These are phyloP conservation scores for Spergularia azorica DNA, from an alignment of 179 eudicot genomes.

Conservation along the genomic window DNA sequence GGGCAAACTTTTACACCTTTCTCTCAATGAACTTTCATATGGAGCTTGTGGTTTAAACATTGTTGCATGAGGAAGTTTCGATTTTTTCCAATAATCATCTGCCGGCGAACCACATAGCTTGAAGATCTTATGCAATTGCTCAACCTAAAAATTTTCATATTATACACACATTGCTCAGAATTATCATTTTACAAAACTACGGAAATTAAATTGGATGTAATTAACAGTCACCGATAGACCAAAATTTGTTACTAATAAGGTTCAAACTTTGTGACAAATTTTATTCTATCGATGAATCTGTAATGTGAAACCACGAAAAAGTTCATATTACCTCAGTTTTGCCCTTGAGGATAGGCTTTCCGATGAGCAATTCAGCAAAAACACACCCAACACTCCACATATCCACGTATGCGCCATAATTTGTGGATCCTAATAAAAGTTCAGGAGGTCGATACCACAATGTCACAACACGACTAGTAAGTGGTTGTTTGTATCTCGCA, in stretches of 20 bases:
- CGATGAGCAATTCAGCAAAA: constrained; percentile 61
- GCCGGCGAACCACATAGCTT: constrained; percentile 73
- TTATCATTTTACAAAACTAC: no score
- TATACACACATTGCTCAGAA: not conserved
- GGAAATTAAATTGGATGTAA: no score
- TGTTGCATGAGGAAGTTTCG: constrained; percentile 58
- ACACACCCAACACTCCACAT: constrained; percentile 88
- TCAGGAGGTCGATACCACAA: constrained; percentile 96
- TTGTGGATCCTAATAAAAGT: constrained; percentile 70
- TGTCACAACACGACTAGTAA: constrained; percentile 88
- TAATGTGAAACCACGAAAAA: not conserved
- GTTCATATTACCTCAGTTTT: constrained; percentile 57
- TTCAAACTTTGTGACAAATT: no score
- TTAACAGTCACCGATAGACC: no score
- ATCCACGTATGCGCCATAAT: constrained; percentile 64
- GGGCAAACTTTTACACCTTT: constrained; percentile 57
- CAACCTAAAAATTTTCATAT: constrained; percentile 43
- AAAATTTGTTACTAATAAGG: no score
- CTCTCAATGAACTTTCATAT: constrained; percentile 56
- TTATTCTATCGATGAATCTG: no score
- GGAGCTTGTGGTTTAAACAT: constrained; percentile 73
- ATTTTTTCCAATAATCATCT: constrained; percentile 59
- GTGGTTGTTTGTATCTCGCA: constrained; percentile 47
- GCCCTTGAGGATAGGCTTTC: constrained; percentile 74
- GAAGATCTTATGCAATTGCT: constrained; percentile 73